Evolutionary conservation across 2,329 filamentous ascomycete species (phyloP).

Genomic region (Pseudovirgaria hyperparasitica): DNA sequence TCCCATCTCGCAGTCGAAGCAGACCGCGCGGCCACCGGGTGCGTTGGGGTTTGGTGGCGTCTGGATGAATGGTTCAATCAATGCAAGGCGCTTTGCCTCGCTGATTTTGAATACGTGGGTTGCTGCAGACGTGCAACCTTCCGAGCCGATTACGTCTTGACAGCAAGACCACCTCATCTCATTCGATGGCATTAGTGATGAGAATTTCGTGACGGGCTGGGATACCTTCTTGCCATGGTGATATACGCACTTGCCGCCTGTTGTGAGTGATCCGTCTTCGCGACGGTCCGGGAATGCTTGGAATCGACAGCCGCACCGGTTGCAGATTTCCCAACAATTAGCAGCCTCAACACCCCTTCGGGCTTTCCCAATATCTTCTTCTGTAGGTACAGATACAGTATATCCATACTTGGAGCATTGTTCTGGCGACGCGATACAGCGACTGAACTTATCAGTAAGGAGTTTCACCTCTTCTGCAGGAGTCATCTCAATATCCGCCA

Average conservation of each 20-base stretch:
- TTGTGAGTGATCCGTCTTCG: constrained; percentile 61
- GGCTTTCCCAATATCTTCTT: constrained; percentile 53
- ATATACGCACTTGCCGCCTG: constrained; percentile 65
- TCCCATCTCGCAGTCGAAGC: constrained; percentile 96
- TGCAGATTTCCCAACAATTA: constrained; percentile 75
- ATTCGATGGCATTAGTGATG: constrained; percentile 35
- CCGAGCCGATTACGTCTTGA: constrained; percentile 57
- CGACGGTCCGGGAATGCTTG: constrained; percentile 83
- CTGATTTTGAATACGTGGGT: constrained; percentile 82
- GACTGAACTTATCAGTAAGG: constrained; percentile 43
- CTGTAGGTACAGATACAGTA: constrained; percentile 53
- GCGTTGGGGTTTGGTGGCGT: constrained; percentile 54
- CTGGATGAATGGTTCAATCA: constrained; percentile 63
- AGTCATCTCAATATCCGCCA: constrained; percentile 58
- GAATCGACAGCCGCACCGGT: constrained; percentile 75
- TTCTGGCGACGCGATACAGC: constrained; percentile 51
- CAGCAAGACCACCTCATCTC: constrained; percentile 66
- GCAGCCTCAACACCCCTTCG: constrained; percentile 51
- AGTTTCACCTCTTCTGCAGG: constrained; percentile 45
- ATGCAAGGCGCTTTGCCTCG: constrained; percentile 62
- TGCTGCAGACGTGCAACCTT: constrained; percentile 59
- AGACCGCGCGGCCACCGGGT: constrained; percentile 46
- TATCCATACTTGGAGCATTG: constrained; percentile 62
- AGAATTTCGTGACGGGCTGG: too few species aligned
- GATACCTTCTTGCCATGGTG: constrained; percentile 64